phyloP scores from a whole-genome alignment of 2,329 filamentous ascomycete genomes.

The Ceratocystis papillata region DNA sequence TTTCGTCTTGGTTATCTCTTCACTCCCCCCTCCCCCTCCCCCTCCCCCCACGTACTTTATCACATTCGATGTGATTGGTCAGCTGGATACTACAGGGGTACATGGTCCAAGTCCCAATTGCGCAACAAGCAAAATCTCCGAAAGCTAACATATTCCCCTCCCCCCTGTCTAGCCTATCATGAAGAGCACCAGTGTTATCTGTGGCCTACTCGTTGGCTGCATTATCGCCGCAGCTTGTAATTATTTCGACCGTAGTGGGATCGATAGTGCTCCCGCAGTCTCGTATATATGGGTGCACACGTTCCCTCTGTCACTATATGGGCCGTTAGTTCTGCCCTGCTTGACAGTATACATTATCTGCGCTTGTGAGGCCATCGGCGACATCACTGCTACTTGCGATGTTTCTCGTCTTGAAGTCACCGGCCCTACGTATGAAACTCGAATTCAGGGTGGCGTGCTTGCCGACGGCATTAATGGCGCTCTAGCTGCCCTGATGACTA shows the following conservation, averaged over 20 bases:
- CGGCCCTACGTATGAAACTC: constrained; percentile 59
- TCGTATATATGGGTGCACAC: constrained; percentile 74
- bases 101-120: neutral
- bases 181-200: constrained; percentile 67
- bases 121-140: neutral
- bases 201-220: constrained; percentile 63
- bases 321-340: constrained; percentile 60
- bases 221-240: constrained; percentile 67
- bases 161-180: constrained; percentile 51
- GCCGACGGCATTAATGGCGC: constrained; percentile 68
- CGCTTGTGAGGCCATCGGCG: constrained; percentile 68
- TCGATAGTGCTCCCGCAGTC: constrained; percentile 57
- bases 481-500: constrained; percentile 64
- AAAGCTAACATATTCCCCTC: neutral
- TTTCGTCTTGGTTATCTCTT: neutral
- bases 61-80: neutral
- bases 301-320: constrained; percentile 61
- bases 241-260: constrained; percentile 65
- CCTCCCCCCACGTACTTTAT: neutral
- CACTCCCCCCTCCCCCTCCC: neutral
- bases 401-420: constrained; percentile 66
- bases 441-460: constrained; percentile 68
- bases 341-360: constrained; percentile 61
- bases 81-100: neutral
- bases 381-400: constrained; percentile 72